phyloP scores from a whole-genome alignment of 1,139 yeast species.

The Protomyces pachydermus region DNA sequence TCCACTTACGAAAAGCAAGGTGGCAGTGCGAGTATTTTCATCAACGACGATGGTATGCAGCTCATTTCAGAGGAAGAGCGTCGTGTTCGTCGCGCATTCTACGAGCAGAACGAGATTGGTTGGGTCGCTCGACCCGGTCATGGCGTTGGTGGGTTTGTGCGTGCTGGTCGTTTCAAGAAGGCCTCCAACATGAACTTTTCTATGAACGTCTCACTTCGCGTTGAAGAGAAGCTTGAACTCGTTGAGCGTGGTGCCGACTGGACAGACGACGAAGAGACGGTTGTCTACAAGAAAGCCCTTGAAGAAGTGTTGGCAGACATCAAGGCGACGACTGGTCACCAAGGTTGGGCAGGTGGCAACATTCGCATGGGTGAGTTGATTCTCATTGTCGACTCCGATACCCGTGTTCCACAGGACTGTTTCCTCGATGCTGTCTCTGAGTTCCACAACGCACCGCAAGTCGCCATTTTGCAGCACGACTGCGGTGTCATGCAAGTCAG shows the following conservation, averaged over 20 bases:
- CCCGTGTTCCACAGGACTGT: conserved; percentile 32
- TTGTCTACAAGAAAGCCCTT: conserved; percentile 29
- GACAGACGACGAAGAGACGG: conserved; percentile 27
- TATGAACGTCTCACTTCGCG: conserved; percentile 29
- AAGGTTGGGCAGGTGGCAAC: conserved; percentile 32
- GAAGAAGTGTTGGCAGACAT: conserved; percentile 21
- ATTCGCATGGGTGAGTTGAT: conserved; percentile 32
- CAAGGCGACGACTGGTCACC: conserved; percentile 25
- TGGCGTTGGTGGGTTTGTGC: conserved; percentile 29
- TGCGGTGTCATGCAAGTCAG: conserved; percentile 32
- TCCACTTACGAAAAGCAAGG: conserved; percentile 33
- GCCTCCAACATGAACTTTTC: conserved; percentile 28
- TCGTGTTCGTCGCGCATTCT: conserved; percentile 27
- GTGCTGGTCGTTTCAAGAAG: conserved; percentile 27
- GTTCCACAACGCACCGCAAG: conserved; percentile 31
- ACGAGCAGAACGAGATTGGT: conserved; percentile 30
- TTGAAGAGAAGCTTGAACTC: conserved; percentile 30
- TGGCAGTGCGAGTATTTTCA: conserved; percentile 31
- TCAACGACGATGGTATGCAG: conserved; percentile 33
- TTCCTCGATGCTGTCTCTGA: conserved; percentile 33
- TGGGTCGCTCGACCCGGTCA: conserved; percentile 32
- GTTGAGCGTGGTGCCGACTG: conserved; percentile 28
- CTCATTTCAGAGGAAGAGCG: conserved; percentile 30
- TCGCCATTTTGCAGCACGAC: conserved; percentile 31
- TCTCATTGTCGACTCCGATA: conserved; percentile 31